These are phyloP conservation scores for Orbilia quercus DNA, from an alignment of 2,329 filamentous ascomycete genomes.

Conservation along the genomic window DNA sequence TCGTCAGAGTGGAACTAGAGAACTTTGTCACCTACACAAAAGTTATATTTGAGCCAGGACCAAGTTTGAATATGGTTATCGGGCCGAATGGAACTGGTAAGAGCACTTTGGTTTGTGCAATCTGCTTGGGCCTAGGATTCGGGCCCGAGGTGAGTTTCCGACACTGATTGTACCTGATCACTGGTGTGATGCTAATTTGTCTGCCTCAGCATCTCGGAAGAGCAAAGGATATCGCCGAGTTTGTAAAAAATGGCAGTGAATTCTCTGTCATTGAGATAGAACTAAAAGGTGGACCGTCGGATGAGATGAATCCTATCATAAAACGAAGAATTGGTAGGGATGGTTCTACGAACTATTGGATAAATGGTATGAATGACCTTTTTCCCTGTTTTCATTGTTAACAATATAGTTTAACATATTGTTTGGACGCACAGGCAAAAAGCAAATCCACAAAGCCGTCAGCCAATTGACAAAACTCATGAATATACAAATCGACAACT, in stretches of 20 bases:
- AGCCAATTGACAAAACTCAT: constrained; percentile 73
- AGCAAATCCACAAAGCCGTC: constrained; percentile 23
- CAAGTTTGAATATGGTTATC: constrained; percentile 97
- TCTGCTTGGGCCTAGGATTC: constrained; percentile 91
- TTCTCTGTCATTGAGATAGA: constrained; percentile 90
- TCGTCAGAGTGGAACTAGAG: constrained; percentile 83
- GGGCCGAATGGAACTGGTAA: constrained; percentile 99
- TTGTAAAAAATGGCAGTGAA: constrained; percentile 87
- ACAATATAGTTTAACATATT: constrained; percentile 1
- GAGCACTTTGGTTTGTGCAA: constrained; percentile 95
- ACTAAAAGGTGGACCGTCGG: constrained; percentile 73
- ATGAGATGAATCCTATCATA: constrained; percentile 76
- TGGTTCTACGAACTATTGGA: constrained; percentile 80
- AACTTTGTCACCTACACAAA: constrained; percentile 96
- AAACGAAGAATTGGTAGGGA: constrained; percentile 82
- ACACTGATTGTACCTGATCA: background rate
- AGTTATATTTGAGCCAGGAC: constrained; percentile 89
- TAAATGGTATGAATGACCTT: constrained; percentile 72
- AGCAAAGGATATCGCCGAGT: constrained; percentile 85
- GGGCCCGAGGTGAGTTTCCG: constrained; percentile 69
- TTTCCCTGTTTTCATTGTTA: background rate
- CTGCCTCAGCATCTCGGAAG: constrained; percentile 76
- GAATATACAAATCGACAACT: constrained; percentile 94
- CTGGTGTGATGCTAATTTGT: constrained; percentile 25
- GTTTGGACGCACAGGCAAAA: constrained; percentile 26